phyloP scores from a whole-genome alignment of 2,329 filamentous ascomycete species.

The Herpotrichia juniperi region DNA sequence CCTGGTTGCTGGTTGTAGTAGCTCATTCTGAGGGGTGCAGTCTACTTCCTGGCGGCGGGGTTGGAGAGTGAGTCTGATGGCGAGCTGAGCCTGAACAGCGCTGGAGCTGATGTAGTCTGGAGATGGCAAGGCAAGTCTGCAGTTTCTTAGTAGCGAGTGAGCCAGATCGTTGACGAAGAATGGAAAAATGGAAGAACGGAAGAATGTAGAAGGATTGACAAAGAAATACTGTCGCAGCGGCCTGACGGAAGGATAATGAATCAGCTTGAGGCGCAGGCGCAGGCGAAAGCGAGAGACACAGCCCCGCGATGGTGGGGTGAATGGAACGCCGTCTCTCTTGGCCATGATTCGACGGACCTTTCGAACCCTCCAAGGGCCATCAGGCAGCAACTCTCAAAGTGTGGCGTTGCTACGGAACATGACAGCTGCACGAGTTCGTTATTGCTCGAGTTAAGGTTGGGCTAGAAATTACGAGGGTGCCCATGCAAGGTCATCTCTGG shows the following conservation, averaged over 20 bases:
- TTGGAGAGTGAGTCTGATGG: neutral
- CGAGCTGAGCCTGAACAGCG: neutral
- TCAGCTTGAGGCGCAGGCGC: neutral
- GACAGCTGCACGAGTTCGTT: too few species aligned
- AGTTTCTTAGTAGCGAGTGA: too few species aligned
- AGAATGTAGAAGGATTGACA: neutral
- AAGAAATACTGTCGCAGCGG: neutral
- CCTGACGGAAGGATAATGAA: neutral
- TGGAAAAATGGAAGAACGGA: neutral
- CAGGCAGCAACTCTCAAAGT: neutral
- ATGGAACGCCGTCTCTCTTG: neutral
- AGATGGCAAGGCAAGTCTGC: neutral
- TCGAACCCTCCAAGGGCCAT: neutral
- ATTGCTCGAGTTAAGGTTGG: too few species aligned
- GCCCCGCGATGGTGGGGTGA: conserved; percentile 1
- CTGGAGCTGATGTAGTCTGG: neutral
- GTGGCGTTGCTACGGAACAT: neutral
- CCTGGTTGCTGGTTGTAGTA: conserved; percentile 33
- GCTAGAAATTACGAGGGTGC: too few species aligned
- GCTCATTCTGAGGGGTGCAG: conserved; percentile 20
- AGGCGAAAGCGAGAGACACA: conserved; percentile 1
- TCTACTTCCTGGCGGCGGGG: neutral
- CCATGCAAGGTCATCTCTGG: too few species aligned
- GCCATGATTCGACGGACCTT: neutral
- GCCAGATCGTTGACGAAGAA: neutral